Evolutionary conservation across 129 eudicot species (phyloP).

Genomic region (Kitagawia praeruptora): DNA sequence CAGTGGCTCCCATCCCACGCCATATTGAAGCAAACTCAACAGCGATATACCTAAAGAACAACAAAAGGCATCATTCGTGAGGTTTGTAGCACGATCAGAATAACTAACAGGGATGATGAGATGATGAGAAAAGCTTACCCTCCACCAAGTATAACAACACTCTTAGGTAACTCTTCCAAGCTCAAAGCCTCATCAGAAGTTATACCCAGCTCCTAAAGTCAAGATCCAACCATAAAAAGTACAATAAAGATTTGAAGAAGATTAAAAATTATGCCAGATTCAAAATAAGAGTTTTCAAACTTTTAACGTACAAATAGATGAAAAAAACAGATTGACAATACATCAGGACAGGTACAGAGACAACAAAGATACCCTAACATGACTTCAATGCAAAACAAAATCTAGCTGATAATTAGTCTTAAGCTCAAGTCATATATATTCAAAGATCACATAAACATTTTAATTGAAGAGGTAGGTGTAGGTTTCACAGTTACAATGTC

Average conservation of each 20-base stretch:
- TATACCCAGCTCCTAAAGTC: conserved; percentile 67
- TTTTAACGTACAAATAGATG: no score
- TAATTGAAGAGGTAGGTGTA: background rate
- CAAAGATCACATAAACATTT: background rate
- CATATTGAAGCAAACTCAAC: conserved; percentile 99
- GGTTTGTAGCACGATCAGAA: background rate
- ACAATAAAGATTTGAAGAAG: no score
- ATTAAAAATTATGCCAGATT: background rate
- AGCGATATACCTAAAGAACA: conserved; percentile 67
- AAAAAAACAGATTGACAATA: background rate
- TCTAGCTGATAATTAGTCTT: background rate
- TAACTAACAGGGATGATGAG: conserved; percentile 3
- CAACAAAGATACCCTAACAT: background rate
- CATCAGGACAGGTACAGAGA: background rate
- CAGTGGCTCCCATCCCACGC: conserved; percentile 95
- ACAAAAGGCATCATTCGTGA: conserved; percentile 9
- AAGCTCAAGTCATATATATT: background rate
- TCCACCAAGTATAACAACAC: conserved; percentile 87
- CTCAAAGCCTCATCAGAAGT: conserved; percentile 99
- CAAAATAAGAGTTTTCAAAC: background rate
- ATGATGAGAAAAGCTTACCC: conserved; percentile 41
- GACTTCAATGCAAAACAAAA: no score
- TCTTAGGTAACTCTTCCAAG: conserved; percentile 89
- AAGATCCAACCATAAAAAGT: conserved; percentile 2
- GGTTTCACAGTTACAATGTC: background rate